phyloP scores from a whole-genome alignment of 2,329 filamentous ascomycete species.

The Eutypa lata region DNA sequence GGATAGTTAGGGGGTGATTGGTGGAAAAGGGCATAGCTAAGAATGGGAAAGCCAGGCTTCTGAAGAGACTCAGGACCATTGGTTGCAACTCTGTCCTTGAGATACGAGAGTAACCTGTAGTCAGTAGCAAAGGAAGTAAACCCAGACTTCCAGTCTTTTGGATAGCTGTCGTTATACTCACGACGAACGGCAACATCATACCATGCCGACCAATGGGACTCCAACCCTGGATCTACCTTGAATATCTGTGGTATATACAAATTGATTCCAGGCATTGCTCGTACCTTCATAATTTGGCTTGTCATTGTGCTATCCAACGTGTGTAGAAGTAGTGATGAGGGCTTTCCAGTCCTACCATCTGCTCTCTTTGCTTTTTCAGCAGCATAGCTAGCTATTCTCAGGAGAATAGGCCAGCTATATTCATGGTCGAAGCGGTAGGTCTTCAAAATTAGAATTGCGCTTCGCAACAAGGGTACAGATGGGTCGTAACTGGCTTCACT shows the following conservation, averaged over 20 bases:
- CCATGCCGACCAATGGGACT: neutral
- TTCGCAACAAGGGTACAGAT: conserved; percentile 2
- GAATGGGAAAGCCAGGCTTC: neutral
- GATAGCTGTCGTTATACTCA: neutral
- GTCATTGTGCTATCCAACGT: conserved; percentile 8
- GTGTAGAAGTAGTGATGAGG: conserved; percentile 1
- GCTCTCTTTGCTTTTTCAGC: neutral
- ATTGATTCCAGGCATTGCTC: neutral
- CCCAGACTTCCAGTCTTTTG: neutral
- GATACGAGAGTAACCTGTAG: neutral
- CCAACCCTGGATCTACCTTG: neutral
- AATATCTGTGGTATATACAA: neutral
- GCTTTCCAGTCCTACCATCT: neutral
- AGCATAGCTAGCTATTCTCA: neutral
- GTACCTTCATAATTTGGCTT: neutral
- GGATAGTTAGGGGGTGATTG: too few relatives aligned
- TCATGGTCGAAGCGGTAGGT: neutral
- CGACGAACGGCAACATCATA: neutral
- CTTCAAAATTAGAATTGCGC: conserved; percentile 11
- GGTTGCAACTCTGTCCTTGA: neutral
- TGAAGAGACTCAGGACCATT: neutral
- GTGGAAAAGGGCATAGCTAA: neutral
- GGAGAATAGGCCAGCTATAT: neutral
- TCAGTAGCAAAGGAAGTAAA: neutral
- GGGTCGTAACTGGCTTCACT: conserved; percentile 3